Conservation (phyloP, 2,329 filamentous ascomycete species). For the Colletotrichum costaricense region DNA sequence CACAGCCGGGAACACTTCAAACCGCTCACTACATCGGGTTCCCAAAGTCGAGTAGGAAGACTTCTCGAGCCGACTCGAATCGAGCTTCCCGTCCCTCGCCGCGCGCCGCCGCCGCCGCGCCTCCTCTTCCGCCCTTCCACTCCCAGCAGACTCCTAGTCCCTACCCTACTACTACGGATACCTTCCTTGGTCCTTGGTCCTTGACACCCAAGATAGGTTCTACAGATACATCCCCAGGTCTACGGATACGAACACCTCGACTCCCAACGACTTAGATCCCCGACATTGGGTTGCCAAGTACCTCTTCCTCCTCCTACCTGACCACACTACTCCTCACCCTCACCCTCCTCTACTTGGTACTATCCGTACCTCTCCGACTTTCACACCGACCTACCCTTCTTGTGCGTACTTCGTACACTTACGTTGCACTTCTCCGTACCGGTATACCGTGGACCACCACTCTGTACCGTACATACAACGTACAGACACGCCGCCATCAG, state of each 20-base stretch:
- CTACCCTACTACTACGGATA: not conserved
- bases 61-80: not conserved
- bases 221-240: slow-evolving; percentile 2
- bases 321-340: not conserved
- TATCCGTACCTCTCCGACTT: slow-evolving; percentile 28
- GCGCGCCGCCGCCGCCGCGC: slow-evolving; percentile 13
- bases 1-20: slow-evolving; percentile 33
- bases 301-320: not conserved
- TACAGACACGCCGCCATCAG: slow-evolving; percentile 8
- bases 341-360: slow-evolving; percentile 9
- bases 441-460: slow-evolving; percentile 4
- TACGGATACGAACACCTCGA: not conserved
- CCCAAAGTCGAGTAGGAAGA: not conserved
- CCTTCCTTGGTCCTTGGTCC: not conserved
- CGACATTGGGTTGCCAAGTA: slow-evolving; percentile 2
- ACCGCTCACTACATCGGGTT: slow-evolving; percentile 5
- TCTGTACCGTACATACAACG: not conserved
- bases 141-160: not conserved
- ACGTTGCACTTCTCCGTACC: slow-evolving; percentile 2
- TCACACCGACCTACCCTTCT: slow-evolving; percentile 30
- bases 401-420: slow-evolving; percentile 3
- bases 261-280: slow-evolving; percentile 3
- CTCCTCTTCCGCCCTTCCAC: slow-evolving; percentile 2
- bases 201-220: slow-evolving; percentile 4
- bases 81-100: not conserved